phyloP scores from a whole-genome alignment of 148 eudicot genomes.

The Vaccinium corymbosum region DNA sequence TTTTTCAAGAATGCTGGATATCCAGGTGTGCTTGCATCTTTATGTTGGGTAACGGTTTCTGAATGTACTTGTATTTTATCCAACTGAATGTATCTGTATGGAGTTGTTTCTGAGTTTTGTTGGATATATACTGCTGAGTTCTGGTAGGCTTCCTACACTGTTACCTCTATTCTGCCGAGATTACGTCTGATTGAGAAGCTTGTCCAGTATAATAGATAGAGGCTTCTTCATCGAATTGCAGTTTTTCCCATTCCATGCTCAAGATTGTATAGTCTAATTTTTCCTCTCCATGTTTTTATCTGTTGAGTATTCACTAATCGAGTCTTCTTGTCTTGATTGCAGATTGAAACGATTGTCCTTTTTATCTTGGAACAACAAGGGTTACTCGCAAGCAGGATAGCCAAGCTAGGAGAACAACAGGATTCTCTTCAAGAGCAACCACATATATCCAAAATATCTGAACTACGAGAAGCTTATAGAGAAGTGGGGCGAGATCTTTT shows the following conservation, averaged over 20 bases:
- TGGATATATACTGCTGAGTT: neutral
- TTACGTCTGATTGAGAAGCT: neutral
- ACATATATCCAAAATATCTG: conserved; percentile 53
- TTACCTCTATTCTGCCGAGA: neutral
- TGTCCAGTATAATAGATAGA: neutral
- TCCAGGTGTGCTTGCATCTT: conserved; percentile 34
- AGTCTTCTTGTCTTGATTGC: conserved; percentile 12
- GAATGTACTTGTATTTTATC: neutral
- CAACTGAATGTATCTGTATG: neutral
- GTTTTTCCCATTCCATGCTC: neutral
- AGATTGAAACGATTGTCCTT: conserved; percentile 87
- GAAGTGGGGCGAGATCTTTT: conserved; percentile 71
- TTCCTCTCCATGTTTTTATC: neutral
- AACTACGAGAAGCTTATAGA: conserved; percentile 72
- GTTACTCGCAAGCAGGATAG: conserved; percentile 60
- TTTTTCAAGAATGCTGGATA: conserved; percentile 73
- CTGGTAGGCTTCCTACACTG: neutral
- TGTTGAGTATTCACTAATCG: neutral
- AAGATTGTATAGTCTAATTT: neutral
- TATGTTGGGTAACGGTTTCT: neutral
- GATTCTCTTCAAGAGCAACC: conserved; percentile 50
- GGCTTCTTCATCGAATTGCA: neutral
- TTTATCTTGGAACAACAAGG: conserved; percentile 93
- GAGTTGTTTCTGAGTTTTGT: neutral
- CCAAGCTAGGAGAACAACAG: conserved; percentile 59